Conservation (phyloP, 768 basidiomycete species). For the Kwoniella newhampshirensis region DNA sequence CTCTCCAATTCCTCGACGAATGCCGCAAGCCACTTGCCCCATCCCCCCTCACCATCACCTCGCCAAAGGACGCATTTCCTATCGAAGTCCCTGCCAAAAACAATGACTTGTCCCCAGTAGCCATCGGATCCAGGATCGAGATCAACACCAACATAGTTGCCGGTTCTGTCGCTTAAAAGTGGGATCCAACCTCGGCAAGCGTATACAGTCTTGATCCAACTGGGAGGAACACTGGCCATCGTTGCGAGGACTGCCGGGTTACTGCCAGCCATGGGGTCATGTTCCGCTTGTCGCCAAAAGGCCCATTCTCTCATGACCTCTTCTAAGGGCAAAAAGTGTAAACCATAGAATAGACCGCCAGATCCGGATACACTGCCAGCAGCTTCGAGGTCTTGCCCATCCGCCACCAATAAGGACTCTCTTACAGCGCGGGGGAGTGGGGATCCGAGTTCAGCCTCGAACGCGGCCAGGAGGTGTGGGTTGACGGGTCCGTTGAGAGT, state of each 20-base stretch:
- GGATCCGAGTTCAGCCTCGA: slow-evolving; percentile 78
- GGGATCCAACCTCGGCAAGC: slow-evolving; percentile 96
- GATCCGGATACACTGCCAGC: slow-evolving; percentile 58
- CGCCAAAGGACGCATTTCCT: slow-evolving; percentile 92
- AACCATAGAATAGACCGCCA: slow-evolving; percentile 92
- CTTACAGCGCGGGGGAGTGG: slow-evolving; percentile 77
- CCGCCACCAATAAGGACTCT: slow-evolving; percentile 81
- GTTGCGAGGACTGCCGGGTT: slow-evolving; percentile 68
- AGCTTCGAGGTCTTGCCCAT: slow-evolving; percentile 79
- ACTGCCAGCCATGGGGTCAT: slow-evolving; percentile 79
- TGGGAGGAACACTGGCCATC: slow-evolving; percentile 86
- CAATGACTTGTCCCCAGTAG: slow-evolving; percentile 84
- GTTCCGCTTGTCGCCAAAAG: slow-evolving; percentile 92
- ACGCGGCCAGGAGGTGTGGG: slow-evolving; percentile 71
- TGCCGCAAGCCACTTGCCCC: slow-evolving; percentile 88
- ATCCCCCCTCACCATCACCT: slow-evolving; percentile 85
- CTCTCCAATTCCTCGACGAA: slow-evolving; percentile 91
- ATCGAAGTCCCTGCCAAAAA: slow-evolving; percentile 98
- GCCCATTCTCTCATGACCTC: slow-evolving; percentile 92
- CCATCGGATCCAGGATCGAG: slow-evolving; percentile 70
- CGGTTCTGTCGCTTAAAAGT: slow-evolving; percentile 84
- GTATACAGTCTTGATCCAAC: slow-evolving; percentile 85
- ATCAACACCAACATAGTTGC: slow-evolving; percentile 96
- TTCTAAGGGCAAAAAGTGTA: slow-evolving; percentile 87
- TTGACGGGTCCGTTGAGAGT: slow-evolving; percentile 90